Conservation (phyloP, 352 stramenopile genomes). For the Pythium aquatile region DNA sequence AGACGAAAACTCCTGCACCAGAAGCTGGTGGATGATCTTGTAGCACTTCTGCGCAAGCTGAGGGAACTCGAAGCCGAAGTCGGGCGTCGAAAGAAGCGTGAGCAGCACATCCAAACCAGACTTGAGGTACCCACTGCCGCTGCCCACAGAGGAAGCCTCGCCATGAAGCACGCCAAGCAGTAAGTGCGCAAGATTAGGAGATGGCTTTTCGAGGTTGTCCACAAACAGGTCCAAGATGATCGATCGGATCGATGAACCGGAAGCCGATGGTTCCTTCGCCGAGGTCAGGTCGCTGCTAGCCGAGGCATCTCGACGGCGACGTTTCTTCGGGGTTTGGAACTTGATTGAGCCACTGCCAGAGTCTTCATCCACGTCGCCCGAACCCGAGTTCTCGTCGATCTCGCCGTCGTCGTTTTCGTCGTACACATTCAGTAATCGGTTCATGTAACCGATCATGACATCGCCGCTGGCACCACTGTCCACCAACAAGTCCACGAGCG, state of each 20-base stretch:
- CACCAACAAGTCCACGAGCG: slow-evolving; percentile 66
- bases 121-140: slow-evolving; percentile 37
- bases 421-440: slow-evolving; percentile 70
- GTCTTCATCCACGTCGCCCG: slow-evolving; percentile 28
- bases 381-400: background rate
- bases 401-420: slow-evolving; percentile 40
- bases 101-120: slow-evolving; percentile 66
- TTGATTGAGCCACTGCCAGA: slow-evolving; percentile 27
- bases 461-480: slow-evolving; percentile 65
- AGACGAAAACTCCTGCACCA: slow-evolving; percentile 73
- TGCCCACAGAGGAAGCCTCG: slow-evolving; percentile 19
- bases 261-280: slow-evolving; percentile 14
- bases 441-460: slow-evolving; percentile 78
- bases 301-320: slow-evolving; percentile 7
- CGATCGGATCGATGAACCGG: slow-evolving; percentile 47
- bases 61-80: slow-evolving; percentile 66
- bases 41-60: slow-evolving; percentile 65
- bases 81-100: slow-evolving; percentile 66
- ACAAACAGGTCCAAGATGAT: slow-evolving; percentile 76
- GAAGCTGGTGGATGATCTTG: slow-evolving; percentile 58
- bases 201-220: slow-evolving; percentile 72
- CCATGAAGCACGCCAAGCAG: slow-evolving; percentile 62
- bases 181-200: slow-evolving; percentile 74
- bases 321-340: slow-evolving; percentile 42
- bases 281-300: slow-evolving; percentile 1